Base-by-base conservation (phyloP, 345 rosid genomes). In the Litchi chinensis region DNA sequence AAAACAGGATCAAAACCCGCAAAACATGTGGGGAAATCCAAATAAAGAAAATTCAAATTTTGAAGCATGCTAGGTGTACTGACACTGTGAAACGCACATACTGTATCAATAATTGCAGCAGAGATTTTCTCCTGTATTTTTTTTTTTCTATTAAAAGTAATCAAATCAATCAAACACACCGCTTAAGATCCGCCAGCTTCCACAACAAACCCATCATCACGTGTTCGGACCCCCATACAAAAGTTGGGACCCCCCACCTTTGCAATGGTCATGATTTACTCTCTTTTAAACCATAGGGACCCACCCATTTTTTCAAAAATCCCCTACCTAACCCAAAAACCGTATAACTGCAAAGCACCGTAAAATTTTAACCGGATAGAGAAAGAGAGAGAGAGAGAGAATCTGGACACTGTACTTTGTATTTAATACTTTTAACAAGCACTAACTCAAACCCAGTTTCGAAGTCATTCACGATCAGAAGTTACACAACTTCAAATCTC, bases 401-500 rank as follows among this genome's bases (percentile, higher is more conserved):
- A 5, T n/a, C 8, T 65, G 13, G 1, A 19, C 65, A 60, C 65
- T 65, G 64, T 50, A 48, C 44, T 75, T 7, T 0, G 4, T 8
- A 21, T 21, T 60, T 22, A 21, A 28, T 60, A 60, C 65, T 60
- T 60, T n/a, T 8, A 6, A 16, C 59, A 13, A 54, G 3, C 16
- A 0, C 2, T 15, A 54, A 22, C 74, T 54, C 46, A 19, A 19
- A 52, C 63, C 15, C 4, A 60, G 40, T 41, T 74, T 60, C 41
- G 68, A 62, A 43, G 16, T 40, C 71, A 10, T 16, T 19, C 57
- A 16, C n/a, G 59, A 54, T 1, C 59, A 54, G 59, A 32, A 32
- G 37, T 32, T 18, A 28, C 40, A 18, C 56, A 67, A 73, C 70
- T 75, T 76, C 73, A 75, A 74, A 59, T 54, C 79, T n/a, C 50